Percentiles rank a stretch among this genome's conserved stretches.
phyloP scores from a whole-genome alignment of 1,139 yeast species.

The Starmera stellimalicola region DNA sequence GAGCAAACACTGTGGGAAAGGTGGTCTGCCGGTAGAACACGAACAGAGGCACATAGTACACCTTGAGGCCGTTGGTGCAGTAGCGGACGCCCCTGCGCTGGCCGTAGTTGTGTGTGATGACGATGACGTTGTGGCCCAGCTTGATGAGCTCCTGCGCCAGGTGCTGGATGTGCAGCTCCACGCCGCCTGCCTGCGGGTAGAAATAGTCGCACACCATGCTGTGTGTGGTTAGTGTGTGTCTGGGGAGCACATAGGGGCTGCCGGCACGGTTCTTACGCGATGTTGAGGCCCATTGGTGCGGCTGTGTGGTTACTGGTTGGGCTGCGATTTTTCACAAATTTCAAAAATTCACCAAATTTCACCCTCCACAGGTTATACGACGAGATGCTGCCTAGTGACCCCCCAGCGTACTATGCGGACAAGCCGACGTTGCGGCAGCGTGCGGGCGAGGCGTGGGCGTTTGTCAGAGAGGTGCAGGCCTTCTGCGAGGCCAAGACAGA shows the following conservation, averaged over 20 bases:
- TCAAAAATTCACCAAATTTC: too few species aligned
- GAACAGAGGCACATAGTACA: slow-evolving; percentile 79
- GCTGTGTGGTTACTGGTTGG: too few species aligned
- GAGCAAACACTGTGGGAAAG: slow-evolving; percentile 81
- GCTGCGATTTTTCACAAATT: too few species aligned
- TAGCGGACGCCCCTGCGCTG: slow-evolving; percentile 73
- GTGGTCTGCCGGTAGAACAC: slow-evolving; percentile 77
- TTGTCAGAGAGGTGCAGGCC: background rate
- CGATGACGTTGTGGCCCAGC: slow-evolving; percentile 84
- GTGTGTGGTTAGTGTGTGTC: slow-evolving; percentile 1
- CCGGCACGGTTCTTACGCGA: background rate
- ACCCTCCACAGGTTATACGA: too few species aligned
- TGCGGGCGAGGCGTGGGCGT: background rate
- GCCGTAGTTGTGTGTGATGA: slow-evolving; percentile 84
- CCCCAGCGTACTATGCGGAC: slow-evolving; percentile 1
- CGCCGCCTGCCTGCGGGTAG: slow-evolving; percentile 98
- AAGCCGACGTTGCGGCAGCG: background rate
- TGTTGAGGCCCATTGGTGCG: background rate
- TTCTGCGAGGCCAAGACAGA: slow-evolving; percentile 34
- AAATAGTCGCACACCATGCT: slow-evolving; percentile 95
- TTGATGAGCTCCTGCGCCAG: slow-evolving; percentile 67
- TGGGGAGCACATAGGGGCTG: background rate
- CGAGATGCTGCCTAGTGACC: slow-evolving; percentile 2
- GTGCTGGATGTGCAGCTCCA: slow-evolving; percentile 91
- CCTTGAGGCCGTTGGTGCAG: slow-evolving; percentile 84